Conservation (phyloP, 768 basidiomycete species). For the Phylloporus arenicola region DNA sequence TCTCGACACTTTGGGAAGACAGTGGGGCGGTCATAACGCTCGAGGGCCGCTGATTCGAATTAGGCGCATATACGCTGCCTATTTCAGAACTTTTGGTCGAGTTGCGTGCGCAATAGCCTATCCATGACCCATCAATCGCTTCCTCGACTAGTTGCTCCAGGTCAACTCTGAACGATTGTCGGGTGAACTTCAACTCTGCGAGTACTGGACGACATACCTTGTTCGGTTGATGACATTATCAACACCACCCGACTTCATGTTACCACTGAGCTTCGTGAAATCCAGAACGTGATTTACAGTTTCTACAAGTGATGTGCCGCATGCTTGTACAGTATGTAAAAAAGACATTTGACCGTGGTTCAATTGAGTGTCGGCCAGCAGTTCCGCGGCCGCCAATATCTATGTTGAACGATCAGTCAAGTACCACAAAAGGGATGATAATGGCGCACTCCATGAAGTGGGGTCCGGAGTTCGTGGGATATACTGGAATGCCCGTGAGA, state of each 20-base stretch:
- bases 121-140: slow-evolving; percentile 91
- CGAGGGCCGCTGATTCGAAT: slow-evolving; percentile 40
- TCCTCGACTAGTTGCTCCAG: slow-evolving; percentile 81
- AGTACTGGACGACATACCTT: slow-evolving; percentile 40
- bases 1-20: slow-evolving; percentile 60
- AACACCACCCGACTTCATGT: slow-evolving; percentile 69
- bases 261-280: slow-evolving; percentile 91
- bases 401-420: slow-evolving; percentile 21
- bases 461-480: slow-evolving; percentile 87
- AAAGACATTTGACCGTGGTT: slow-evolving; percentile 80
- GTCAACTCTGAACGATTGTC: slow-evolving; percentile 46
- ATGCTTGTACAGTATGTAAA: slow-evolving; percentile 89
- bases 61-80: slow-evolving; percentile 87
- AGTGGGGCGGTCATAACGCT: slow-evolving; percentile 34
- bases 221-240: slow-evolving; percentile 69
- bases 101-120: slow-evolving; percentile 81
- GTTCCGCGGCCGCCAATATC: slow-evolving; percentile 89
- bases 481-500: slow-evolving; percentile 47
- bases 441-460: slow-evolving; percentile 73
- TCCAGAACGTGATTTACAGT: slow-evolving; percentile 96
- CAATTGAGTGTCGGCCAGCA: slow-evolving; percentile 80
- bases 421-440: neutral
- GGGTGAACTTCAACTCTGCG: neutral
- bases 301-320: slow-evolving; percentile 92
- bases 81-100: slow-evolving; percentile 72